Percentiles rank a stretch among this genome's conserved stretches.
phyloP scores from a whole-genome alignment of 2,329 filamentous ascomycete genomes.

The Aspergillus viridinutans region DNA sequence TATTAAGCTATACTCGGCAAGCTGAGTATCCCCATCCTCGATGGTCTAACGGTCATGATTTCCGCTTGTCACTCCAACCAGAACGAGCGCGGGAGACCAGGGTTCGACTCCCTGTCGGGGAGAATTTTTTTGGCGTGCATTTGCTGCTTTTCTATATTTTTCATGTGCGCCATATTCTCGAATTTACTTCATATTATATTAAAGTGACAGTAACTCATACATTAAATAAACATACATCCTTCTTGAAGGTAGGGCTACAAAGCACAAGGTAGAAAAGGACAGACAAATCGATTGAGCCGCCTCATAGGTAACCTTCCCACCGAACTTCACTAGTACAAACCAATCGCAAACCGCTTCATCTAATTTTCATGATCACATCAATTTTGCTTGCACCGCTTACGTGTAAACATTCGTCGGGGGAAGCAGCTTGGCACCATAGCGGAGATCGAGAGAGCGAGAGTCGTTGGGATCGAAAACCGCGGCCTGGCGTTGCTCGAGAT shows the following conservation, averaged over 20 bases:
- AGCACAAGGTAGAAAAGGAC: not conserved
- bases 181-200: not conserved
- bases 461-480: slow-evolving; percentile 37
- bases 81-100: not conserved
- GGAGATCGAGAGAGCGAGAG: slow-evolving; percentile 41
- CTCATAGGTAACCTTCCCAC: not conserved
- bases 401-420: slow-evolving; percentile 23
- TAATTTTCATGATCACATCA: slow-evolving; percentile 4
- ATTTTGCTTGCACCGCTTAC: slow-evolving; percentile 7
- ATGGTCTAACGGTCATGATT: not conserved
- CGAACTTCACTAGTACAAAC: not conserved
- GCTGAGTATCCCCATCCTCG: not conserved
- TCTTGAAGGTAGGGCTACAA: not conserved
- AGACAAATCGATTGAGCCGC: not conserved
- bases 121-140: not conserved
- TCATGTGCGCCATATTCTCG: not conserved
- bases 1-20: too few species aligned
- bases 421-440: slow-evolving; percentile 34
- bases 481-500: slow-evolving; percentile 35
- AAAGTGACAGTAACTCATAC: not conserved
- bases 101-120: not conserved
- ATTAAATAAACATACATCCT: not conserved
- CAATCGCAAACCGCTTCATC: not conserved
- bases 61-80: not conserved
- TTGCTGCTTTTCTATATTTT: too few species aligned